Percentiles rank a stretch among this genome's conserved stretches.
Evolutionary conservation across 164 flowering plant species (phyloP).

Genomic region (Sedum album): DNA sequence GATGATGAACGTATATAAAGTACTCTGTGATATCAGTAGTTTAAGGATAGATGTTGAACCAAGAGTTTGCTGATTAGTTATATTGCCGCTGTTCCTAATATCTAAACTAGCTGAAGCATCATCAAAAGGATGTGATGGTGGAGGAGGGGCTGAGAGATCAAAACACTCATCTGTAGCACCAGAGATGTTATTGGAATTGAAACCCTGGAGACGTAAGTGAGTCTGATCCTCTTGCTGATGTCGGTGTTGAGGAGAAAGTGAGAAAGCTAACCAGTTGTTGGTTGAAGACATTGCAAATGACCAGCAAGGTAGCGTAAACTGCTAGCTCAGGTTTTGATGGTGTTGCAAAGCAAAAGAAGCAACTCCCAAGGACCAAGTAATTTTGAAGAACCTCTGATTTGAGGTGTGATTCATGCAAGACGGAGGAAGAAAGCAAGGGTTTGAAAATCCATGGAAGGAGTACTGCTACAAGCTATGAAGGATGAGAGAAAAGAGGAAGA

Average conservation of each 20-base stretch:
- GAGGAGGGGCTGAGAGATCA: constrained; percentile 42
- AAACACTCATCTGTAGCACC: constrained; percentile 49
- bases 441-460: neutral
- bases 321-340: neutral
- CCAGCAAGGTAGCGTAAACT: neutral
- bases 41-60: too few relatives aligned
- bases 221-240: constrained; percentile 18
- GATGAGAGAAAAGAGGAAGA: neutral
- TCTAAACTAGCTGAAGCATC: constrained; percentile 5
- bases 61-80: neutral
- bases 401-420: neutral
- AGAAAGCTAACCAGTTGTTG: constrained; percentile 89
- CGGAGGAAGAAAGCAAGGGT: neutral
- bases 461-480: neutral
- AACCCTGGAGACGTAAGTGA: constrained; percentile 27
- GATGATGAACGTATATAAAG: too few relatives aligned
- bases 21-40: too few relatives aligned
- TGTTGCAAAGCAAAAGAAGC: neutral
- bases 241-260: constrained; percentile 66
- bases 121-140: constrained; percentile 17
- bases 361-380: neutral
- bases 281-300: constrained; percentile 46
- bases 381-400: neutral
- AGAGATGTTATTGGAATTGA: constrained; percentile 47
- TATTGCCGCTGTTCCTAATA: neutral